A percentile compares a stretch with the other conserved stretches of the same genome.
Evolutionary conservation across 2,329 filamentous ascomycete species (phyloP).

Genomic region (Cladosporium oxysporum): DNA sequence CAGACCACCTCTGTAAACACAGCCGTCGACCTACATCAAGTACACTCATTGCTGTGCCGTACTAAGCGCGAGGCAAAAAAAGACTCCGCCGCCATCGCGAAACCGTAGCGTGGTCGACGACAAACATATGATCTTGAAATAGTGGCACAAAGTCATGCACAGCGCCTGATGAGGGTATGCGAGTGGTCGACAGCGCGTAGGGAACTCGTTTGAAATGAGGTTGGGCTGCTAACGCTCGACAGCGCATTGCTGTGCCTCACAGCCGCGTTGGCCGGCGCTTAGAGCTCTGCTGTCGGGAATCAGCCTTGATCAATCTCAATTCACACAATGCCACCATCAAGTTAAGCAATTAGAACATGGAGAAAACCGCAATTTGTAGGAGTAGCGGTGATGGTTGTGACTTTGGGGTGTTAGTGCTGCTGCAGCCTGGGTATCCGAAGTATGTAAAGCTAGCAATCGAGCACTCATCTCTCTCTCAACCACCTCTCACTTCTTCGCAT

Average conservation of each 20-base stretch:
- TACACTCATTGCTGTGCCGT: neutral
- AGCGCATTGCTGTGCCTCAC: neutral
- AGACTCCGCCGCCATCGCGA: neutral
- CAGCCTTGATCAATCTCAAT: neutral
- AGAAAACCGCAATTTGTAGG: neutral
- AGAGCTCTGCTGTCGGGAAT: neutral
- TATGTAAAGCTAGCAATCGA: neutral
- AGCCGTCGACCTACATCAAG: neutral
- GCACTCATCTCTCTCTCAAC: neutral
- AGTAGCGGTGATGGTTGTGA: neutral
- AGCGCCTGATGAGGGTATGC: neutral
- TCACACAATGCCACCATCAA: no score
- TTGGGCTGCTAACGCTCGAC: conserved; percentile 2
- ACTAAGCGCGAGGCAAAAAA: neutral
- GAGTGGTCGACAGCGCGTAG: conserved; percentile 5
- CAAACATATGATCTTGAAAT: neutral
- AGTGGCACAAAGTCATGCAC: neutral
- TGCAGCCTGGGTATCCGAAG: neutral
- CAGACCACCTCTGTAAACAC: neutral
- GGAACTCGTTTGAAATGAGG: neutral
- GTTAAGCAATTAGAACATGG: neutral
- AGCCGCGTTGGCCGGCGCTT: conserved; percentile 17
- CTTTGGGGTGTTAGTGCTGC: neutral
- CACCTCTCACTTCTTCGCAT: conserved; percentile 30
- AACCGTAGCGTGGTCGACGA: conserved; percentile 3